Base-by-base conservation (phyloP, 2,329 filamentous ascomycete genomes). In the Periglandula ipomoeae region DNA sequence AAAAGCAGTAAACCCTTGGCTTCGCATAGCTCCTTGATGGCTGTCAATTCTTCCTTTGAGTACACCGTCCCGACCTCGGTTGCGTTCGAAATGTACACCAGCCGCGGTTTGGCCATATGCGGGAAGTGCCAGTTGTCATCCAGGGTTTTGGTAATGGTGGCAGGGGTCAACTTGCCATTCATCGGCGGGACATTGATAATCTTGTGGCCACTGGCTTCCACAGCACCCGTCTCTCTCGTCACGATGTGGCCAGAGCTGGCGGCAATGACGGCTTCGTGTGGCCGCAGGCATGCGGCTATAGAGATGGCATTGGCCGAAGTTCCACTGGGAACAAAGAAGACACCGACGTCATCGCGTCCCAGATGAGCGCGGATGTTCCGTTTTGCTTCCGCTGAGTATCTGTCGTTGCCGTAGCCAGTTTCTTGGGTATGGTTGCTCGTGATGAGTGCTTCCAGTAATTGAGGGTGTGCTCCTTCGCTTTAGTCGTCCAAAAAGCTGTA, bases 81-180 rank as follows among this genome's bases (percentile, higher is more conserved):
- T 0, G 73, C 72, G 52, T 76, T 73, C 13, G 73, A 75, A 23
- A 76, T 68, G 55, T 76, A 76, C 2, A 76, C 70, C n/a, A 76
- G 57, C 3, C 70, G 61, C 1, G 73, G 73, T 52, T 70, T 73
- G 2, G 73, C 72, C 68, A 72, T 74, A 52, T 76, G 73, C 1
- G 73, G 73, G 49, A 69, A 75, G 55, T 75, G 73, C 58, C 70
- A 71, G 49, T 76, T 75, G 39, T 71, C 68, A 7, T 69, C 67
- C 4, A 75, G 51, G 0, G 71, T 69, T 5, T 66, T 63, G 49
- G 64, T 60, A 27, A 76, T 65, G 27, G 62, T 64, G 10, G 58
- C 55, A 0, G 71, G 66, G 0, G 71, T 74, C 56, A 76, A 62
- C 47, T 76, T 76, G 17, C 73, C 73, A 32, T 72, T 66, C 0